phyloP scores from a whole-genome alignment of 2,329 filamentous ascomycete species.

The Mycosphaerella sp. region DNA sequence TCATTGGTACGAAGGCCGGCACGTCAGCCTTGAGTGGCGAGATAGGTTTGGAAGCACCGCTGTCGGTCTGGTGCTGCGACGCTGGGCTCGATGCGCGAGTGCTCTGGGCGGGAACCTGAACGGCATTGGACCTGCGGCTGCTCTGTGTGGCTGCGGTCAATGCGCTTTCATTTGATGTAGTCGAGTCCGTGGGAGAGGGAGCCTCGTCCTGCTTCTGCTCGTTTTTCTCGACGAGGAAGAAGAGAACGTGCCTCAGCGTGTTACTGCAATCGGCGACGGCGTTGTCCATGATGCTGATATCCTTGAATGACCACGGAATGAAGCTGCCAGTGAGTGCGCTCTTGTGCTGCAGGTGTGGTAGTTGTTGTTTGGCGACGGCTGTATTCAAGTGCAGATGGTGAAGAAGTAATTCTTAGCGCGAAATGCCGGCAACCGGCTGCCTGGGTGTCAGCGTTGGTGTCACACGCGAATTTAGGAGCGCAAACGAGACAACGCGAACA shows the following conservation, averaged over 20 bases:
- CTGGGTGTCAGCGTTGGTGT: conserved; percentile 1
- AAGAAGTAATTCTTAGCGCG: neutral
- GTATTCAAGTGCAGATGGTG: neutral
- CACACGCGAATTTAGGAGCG: conserved; percentile 1
- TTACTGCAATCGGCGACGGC: neutral
- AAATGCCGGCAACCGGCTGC: neutral
- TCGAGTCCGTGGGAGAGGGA: neutral
- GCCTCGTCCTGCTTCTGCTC: neutral
- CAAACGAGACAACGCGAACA: neutral
- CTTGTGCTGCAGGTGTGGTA: neutral
- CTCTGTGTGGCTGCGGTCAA: neutral
- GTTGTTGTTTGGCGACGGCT: neutral
- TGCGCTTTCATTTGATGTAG: neutral
- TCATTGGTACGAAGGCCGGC: conserved; percentile 1
- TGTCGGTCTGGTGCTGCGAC: neutral
- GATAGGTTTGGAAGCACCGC: neutral
- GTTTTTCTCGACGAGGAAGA: conserved; percentile 15
- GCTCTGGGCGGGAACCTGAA: neutral
- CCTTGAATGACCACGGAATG: neutral
- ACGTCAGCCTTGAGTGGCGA: conserved; percentile 5
- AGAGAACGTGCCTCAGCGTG: conserved; percentile 19
- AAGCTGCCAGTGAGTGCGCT: neutral
- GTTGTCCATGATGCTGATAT: neutral
- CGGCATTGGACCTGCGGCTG: neutral
- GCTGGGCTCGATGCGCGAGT: neutral